Evolutionary conservation across 139 green algal species (phyloP).

Genomic region (Bryopsis sp.): DNA sequence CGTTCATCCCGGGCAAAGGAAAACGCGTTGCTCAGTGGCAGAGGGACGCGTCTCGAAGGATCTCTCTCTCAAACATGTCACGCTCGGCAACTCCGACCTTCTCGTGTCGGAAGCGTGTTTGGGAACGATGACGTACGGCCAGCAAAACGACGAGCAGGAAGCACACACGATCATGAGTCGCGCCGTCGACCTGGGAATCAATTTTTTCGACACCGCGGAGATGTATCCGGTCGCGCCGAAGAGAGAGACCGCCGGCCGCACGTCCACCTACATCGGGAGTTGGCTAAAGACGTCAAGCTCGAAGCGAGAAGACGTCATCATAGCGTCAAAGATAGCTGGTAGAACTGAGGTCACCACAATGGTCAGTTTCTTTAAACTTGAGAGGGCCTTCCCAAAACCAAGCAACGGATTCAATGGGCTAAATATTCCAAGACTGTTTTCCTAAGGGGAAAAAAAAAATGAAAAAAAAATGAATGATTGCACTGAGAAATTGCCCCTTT

Average conservation of each 20-base stretch:
- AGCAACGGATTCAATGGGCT: too few species aligned
- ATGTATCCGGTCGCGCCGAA: constrained; percentile 46
- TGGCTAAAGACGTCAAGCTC: constrained; percentile 42
- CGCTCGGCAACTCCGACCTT: constrained; percentile 41
- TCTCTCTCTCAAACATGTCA: background rate
- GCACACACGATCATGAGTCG: constrained; percentile 43
- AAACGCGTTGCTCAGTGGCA: too few species aligned
- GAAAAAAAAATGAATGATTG: too few species aligned
- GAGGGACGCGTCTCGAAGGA: too few species aligned
- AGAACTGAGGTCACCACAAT: too few species aligned
- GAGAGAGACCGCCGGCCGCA: constrained; percentile 33
- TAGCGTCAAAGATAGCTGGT: constrained; percentile 77
- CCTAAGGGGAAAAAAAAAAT: too few species aligned
- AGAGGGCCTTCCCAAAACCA: too few species aligned
- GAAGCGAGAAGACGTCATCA: constrained; percentile 37
- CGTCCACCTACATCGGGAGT: constrained; percentile 64
- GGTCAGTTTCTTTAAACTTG: too few species aligned
- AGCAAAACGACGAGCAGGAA: constrained; percentile 47
- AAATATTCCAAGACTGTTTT: too few species aligned
- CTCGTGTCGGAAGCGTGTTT: constrained; percentile 57
- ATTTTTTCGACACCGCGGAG: constrained; percentile 65
- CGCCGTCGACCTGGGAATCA: constrained; percentile 36
- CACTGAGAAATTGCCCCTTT: too few species aligned
- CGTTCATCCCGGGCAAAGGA: too few species aligned
- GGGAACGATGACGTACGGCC: constrained; percentile 33